A percentile compares a stretch with the other conserved stretches of the same genome.
Evolutionary conservation across 108 stramenopile genomes (phyloP).

Genomic region (Epithemia pelagica): DNA sequence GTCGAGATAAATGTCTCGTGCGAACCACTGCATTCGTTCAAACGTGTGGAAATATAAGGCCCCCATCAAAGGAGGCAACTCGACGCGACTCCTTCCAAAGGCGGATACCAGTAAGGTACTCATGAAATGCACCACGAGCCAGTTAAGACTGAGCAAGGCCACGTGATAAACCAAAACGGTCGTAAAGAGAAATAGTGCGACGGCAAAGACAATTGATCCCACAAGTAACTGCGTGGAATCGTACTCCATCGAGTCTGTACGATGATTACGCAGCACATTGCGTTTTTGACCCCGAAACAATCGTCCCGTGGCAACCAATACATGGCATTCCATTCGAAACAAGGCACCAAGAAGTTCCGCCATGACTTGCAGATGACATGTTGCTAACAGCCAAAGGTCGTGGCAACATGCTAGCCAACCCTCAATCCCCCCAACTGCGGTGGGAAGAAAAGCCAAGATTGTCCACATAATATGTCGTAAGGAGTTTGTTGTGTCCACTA

Average conservation of each 20-base stretch:
- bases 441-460: neutral
- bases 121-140: neutral
- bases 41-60: neutral
- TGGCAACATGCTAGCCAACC: constrained; percentile 38
- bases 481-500: neutral
- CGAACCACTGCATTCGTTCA: neutral
- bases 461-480: neutral
- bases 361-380: constrained; percentile 48
- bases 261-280: constrained; percentile 63
- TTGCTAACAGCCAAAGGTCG: constrained; percentile 46
- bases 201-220: constrained; percentile 79
- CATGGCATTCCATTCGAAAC: constrained; percentile 40
- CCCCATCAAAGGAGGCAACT: neutral
- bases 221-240: constrained; percentile 79
- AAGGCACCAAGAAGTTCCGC: constrained; percentile 29
- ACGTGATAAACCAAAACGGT: constrained; percentile 74
- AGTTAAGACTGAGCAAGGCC: constrained; percentile 50
- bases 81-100: neutral
- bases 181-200: constrained; percentile 79
- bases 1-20: neutral
- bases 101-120: neutral
- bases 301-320: constrained; percentile 69
- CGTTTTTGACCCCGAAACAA: constrained; percentile 89
- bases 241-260: constrained; percentile 82
- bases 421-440: constrained; percentile 13